These are phyloP conservation scores for Sporobolomyces pararoseus DNA, from an alignment of 768 basidiomycete genomes.

Conservation along the genomic window DNA sequence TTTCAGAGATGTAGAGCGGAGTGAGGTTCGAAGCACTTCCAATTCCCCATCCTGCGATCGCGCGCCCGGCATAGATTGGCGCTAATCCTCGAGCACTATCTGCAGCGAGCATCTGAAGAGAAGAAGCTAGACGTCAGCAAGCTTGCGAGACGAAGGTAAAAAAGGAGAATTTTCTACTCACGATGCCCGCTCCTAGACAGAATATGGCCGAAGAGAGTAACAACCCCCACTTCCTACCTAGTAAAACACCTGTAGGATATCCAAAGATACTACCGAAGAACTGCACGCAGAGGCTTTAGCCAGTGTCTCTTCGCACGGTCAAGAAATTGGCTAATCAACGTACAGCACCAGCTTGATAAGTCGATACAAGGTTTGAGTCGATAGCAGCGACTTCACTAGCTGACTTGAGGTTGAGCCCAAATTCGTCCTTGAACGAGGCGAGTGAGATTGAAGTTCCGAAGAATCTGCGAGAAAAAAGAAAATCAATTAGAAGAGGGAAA, in stretches of 20 bases:
- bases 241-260: constrained; percentile 58
- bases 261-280: constrained; percentile 64
- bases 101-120: constrained; percentile 47
- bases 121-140: constrained; percentile 46
- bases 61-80: constrained; percentile 54
- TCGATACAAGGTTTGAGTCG: constrained; percentile 55
- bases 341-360: constrained; percentile 53
- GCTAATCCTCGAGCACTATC: constrained; percentile 33
- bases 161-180: constrained; percentile 44
- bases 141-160: constrained; percentile 53
- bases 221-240: constrained; percentile 58
- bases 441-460: constrained; percentile 55
- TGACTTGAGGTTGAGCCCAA: constrained; percentile 49
- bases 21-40: constrained; percentile 47
- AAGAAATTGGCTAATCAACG: constrained; percentile 49
- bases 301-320: constrained; percentile 58
- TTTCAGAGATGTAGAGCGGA: constrained; percentile 56
- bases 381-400: constrained; percentile 47
- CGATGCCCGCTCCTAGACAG: constrained; percentile 61
- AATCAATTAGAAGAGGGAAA: too few species aligned
- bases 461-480: constrained; percentile 50
- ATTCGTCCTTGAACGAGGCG: constrained; percentile 54
- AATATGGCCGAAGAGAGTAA: constrained; percentile 57
- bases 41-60: constrained; percentile 53
- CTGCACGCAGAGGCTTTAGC: constrained; percentile 43